phyloP scores from a whole-genome alignment of 1,139 yeast genomes.

The Sugiyamaella novakii region DNA sequence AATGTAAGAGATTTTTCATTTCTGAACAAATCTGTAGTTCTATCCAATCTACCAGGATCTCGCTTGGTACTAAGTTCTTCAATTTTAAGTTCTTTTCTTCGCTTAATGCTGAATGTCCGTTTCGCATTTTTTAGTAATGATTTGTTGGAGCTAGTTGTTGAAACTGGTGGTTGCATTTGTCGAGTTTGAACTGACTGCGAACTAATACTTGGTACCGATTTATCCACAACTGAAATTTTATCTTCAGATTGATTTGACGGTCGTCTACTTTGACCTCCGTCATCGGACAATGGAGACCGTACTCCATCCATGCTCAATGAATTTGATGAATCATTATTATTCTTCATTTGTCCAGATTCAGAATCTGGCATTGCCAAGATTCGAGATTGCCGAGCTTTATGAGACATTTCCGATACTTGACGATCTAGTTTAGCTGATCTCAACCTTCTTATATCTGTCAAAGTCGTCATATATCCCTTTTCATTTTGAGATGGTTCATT shows the following conservation, averaged over 20 bases:
- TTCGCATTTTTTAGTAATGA: constrained; percentile 12
- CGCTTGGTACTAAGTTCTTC: constrained; percentile 49
- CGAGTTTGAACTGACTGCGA: constrained; percentile 3
- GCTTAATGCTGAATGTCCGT: constrained; percentile 22
- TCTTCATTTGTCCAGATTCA: constrained; percentile 35
- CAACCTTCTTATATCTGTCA: constrained; percentile 76
- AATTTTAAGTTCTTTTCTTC: constrained; percentile 43
- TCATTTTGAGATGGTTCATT: constrained; percentile 36
- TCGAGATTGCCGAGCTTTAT: constrained; percentile 60
- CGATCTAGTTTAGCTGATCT: constrained; percentile 75
- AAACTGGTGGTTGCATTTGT: constrained; percentile 10
- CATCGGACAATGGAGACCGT: neutral
- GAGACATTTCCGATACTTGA: constrained; percentile 57
- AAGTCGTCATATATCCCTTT: constrained; percentile 63
- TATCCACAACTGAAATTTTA: neutral
- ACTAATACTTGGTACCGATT: neutral
- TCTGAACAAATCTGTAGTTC: constrained; percentile 70
- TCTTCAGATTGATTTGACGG: constrained; percentile 6
- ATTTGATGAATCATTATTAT: constrained; percentile 29
- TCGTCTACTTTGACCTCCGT: neutral
- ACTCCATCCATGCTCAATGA: constrained; percentile 12
- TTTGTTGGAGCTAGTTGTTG: neutral
- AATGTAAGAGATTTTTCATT: constrained; percentile 85
- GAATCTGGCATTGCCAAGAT: constrained; percentile 50
- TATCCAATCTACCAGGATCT: constrained; percentile 40